Percentiles rank a stretch among this genome's conserved stretches.
Evolutionary conservation across 192 early-diverging fungal species (phyloP).

Genomic region (Backusella australiensis): DNA sequence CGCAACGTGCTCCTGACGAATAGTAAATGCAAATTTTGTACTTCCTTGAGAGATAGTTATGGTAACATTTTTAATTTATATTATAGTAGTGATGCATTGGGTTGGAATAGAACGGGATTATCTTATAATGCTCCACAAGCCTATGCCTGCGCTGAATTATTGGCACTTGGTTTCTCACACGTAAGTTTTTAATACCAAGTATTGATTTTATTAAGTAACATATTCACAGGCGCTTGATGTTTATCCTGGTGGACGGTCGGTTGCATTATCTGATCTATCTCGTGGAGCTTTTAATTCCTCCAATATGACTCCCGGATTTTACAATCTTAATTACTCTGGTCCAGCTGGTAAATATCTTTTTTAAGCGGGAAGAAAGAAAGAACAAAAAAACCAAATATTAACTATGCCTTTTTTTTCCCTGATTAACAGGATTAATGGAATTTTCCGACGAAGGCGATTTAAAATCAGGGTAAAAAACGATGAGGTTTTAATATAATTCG

Average conservation of each 20-base stretch:
- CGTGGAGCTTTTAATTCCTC: slow-evolving; percentile 20
- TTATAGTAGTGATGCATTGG: background rate
- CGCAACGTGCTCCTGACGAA: background rate
- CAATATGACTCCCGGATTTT: slow-evolving; percentile 34
- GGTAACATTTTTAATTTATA: background rate
- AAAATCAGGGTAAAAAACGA: background rate
- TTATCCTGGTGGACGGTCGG: slow-evolving; percentile 25
- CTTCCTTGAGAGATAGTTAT: background rate
- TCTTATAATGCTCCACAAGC: slow-evolving; percentile 26
- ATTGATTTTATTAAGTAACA: background rate
- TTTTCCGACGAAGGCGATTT: background rate
- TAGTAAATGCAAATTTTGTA: slow-evolving; percentile 16
- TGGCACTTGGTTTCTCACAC: slow-evolving; percentile 20
- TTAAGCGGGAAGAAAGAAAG: background rate
- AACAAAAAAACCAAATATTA: background rate
- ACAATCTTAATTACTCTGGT: slow-evolving; percentile 45
- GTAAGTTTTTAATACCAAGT: background rate
- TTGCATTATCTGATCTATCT: slow-evolving; percentile 15
- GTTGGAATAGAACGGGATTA: slow-evolving; percentile 8
- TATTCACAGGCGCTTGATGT: slow-evolving; percentile 15
- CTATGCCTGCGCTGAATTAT: slow-evolving; percentile 28
- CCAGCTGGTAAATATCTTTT: slow-evolving; percentile 33
- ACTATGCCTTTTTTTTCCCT: background rate
- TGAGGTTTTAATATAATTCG: background rate
- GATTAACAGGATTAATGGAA: slow-evolving; percentile 25